phyloP scores from a whole-genome alignment of 2,329 filamentous ascomycete species.

The Neofusicoccum parvum region DNA sequence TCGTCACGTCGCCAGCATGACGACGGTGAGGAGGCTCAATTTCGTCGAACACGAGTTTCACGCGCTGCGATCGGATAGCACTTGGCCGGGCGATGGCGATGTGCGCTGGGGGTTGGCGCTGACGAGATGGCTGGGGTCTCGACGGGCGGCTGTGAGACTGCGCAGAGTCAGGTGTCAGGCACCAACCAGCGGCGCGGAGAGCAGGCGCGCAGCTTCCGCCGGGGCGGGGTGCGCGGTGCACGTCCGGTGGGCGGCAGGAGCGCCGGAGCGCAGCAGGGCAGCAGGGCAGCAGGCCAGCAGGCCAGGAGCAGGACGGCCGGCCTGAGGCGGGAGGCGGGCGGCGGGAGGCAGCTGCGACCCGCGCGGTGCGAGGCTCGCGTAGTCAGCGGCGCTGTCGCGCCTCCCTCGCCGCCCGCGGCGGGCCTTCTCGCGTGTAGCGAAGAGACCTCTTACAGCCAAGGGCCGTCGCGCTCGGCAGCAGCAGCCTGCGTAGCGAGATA shows the following conservation, averaged over 20 bases:
- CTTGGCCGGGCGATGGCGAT: neutral
- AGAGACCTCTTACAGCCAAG: neutral
- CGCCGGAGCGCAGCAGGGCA: too few relatives aligned
- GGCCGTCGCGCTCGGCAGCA: neutral
- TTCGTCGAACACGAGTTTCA: constrained; percentile 10
- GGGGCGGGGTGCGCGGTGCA: neutral
- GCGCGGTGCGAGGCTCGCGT: neutral
- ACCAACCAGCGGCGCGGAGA: neutral
- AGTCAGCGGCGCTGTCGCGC: neutral
- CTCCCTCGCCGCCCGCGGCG: neutral
- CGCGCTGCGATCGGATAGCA: neutral
- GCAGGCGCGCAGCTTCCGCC: neutral
- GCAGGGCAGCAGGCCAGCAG: too few relatives aligned
- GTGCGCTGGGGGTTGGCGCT: neutral
- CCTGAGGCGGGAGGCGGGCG: too few relatives aligned
- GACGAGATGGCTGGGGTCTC: constrained; percentile 6
- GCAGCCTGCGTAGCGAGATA: constrained; percentile 2
- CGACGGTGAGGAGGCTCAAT: neutral
- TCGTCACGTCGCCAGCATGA: neutral
- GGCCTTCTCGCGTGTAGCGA: neutral
- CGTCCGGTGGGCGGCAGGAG: neutral
- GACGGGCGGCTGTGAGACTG: neutral
- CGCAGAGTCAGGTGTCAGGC: neutral
- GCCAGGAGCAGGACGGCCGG: too few relatives aligned
- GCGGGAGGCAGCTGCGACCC: too few relatives aligned